Evolutionary conservation across 2,329 filamentous ascomycete species (phyloP), one percentile per base, ranked within the genome.

Genomic region (Alternaria sp.): DNA sequence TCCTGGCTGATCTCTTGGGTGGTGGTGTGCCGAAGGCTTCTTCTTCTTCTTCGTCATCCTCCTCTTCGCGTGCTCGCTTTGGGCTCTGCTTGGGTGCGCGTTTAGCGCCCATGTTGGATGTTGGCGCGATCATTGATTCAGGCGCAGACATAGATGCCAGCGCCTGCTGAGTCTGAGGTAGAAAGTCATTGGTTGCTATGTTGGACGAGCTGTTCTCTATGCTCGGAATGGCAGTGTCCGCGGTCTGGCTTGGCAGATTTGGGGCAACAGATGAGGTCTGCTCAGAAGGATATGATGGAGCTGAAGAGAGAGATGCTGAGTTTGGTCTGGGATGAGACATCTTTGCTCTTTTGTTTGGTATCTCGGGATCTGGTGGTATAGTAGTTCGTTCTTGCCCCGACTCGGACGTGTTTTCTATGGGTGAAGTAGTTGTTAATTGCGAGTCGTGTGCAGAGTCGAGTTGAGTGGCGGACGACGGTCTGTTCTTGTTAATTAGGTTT

Each of bases 271-370:
- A 18, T 11, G 42, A 53, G n/a, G 42, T 42, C 18, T 53, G 48
- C 39, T 60, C 55, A 32, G 39, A 32, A 36, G 47, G 16, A 12
- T 39, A 30, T 7, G 63, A 57, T 12, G 42, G 56, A 7, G 57
- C 48, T 0, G 61, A 64, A 26, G 68, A 68, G 7, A 67, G 54
- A 9, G 68, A 54, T 18, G 65, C 65, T 18, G 61, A 63, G 41
- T 39, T 30, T n/a, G 26, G 18, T 22, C 38, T 26, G 14, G 54
- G 26, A 26, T 54, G 47, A n/a, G 59, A 53, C 61, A 67, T 68
- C 7, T 34, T 51, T 39, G 49, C 36, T 36, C 32, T 48, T 22
- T 46, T 55, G 22, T 48, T 54, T 54, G 63, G 48, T 46, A 61
- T 54, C 11, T 28, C 56, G 32, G 12, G 41, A n/a, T 30, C 28